Conservation (phyloP, 164 flowering plant species). For the Brasenia schreberi region DNA sequence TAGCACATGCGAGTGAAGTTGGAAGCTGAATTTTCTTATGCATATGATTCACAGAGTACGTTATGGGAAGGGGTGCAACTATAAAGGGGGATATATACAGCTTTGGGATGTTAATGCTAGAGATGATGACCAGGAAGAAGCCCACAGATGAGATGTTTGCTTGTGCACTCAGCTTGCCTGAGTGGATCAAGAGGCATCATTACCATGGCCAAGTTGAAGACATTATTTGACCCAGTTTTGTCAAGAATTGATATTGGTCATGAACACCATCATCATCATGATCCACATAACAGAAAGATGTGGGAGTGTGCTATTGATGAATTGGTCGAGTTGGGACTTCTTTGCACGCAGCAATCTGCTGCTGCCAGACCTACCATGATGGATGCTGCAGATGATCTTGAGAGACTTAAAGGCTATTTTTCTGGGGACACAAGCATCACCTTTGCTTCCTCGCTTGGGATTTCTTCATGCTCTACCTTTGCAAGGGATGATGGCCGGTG, state of each 20-base stretch:
- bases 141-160: constrained; percentile 18
- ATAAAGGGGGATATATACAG: constrained; percentile 23
- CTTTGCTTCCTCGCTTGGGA: constrained; percentile 14
- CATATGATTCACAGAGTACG: constrained; percentile 17
- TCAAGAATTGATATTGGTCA: not conserved
- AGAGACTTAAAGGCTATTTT: constrained; percentile 17
- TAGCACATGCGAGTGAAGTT: too few species aligned
- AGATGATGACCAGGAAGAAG: constrained; percentile 18
- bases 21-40: not conserved
- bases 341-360: constrained; percentile 23
- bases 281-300: constrained; percentile 11
- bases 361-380: constrained; percentile 20
- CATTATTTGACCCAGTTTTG: not conserved
- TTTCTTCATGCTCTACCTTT: constrained; percentile 9
- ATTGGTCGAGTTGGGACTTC: constrained; percentile 19
- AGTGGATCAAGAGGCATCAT: constrained; percentile 16
- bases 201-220: constrained; percentile 12
- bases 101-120: constrained; percentile 19
- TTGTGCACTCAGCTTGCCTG: constrained; percentile 13
- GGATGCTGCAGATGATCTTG: constrained; percentile 22
- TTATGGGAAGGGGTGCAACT: constrained; percentile 19
- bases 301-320: constrained; percentile 13
- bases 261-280: constrained; percentile 3
- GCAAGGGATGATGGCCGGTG: not conserved
- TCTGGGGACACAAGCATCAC: constrained; percentile 18